phyloP scores from a whole-genome alignment of 2,329 filamentous ascomycete species.

The Colletotrichum sp. region DNA sequence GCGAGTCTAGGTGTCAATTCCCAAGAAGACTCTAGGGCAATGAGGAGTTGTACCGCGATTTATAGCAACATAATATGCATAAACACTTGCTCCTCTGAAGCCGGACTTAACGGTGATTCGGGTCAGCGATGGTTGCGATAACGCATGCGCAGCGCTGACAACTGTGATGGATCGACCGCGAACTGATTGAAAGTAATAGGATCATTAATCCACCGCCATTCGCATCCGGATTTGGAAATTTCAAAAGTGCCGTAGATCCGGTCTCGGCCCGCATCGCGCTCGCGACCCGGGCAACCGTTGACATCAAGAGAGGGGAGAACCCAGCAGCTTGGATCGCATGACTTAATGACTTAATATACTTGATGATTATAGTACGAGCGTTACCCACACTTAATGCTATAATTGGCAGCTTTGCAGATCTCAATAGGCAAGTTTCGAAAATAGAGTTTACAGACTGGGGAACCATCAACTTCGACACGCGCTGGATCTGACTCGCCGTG shows the following conservation, averaged over 20 bases:
- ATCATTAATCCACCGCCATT: not conserved
- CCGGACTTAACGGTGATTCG: not conserved
- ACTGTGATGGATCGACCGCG: not conserved
- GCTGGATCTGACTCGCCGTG: not conserved
- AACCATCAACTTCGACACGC: not conserved
- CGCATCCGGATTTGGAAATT: not conserved
- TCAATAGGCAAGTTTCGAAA: not conserved
- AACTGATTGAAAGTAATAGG: accelerated
- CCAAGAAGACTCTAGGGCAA: not conserved
- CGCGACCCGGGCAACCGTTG: not conserved
- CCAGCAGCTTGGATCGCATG: not conserved
- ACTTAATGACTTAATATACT: not conserved
- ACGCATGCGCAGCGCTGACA: not conserved
- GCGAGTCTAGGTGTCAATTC: not conserved
- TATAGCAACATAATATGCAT: not conserved
- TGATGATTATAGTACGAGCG: not conserved
- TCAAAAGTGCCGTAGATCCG: not conserved
- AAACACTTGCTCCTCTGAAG: not conserved
- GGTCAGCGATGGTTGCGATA: accelerated
- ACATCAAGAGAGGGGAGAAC: not conserved
- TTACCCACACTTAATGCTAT: not conserved
- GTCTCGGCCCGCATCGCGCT: not conserved
- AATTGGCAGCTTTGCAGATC: not conserved
- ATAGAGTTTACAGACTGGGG: not conserved
- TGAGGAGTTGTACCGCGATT: not conserved